Evolutionary conservation across 305 asterid genomes (phyloP).

Genomic region (Salvia sclarea): DNA sequence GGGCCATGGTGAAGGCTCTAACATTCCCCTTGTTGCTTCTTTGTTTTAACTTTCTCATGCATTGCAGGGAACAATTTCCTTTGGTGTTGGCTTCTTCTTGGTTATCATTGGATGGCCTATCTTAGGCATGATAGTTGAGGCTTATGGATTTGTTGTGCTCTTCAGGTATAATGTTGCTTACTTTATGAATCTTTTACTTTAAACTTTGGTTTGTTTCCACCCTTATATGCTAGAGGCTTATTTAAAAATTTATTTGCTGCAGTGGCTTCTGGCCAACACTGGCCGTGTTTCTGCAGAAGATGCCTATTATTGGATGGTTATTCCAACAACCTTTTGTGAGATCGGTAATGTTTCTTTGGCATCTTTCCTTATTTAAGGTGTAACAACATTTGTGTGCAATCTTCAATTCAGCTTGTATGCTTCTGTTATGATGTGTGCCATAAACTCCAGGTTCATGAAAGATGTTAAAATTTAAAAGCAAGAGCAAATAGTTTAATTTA

Average conservation of each 20-base stretch:
- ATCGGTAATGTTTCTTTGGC: conserved; percentile 55
- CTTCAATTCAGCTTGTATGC: not conserved
- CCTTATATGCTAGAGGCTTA: conserved; percentile 8
- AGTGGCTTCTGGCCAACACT: conserved; percentile 88
- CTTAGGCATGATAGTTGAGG: conserved; percentile 73
- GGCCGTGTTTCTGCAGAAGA: conserved; percentile 62
- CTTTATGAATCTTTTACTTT: conserved; percentile 3
- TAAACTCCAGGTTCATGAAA: not conserved
- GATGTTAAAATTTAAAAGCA: conserved; percentile 12
- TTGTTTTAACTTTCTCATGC: conserved; percentile 9
- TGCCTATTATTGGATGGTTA: conserved; percentile 74
- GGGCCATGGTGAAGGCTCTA: not conserved
- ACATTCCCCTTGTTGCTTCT: conserved; percentile 3
- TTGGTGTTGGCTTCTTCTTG: conserved; percentile 68
- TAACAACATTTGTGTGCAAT: not conserved
- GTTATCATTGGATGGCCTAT: conserved; percentile 77
- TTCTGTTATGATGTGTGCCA: not conserved
- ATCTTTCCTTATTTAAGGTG: not conserved
- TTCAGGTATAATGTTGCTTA: conserved; percentile 51
- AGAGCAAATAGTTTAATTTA: not conserved
- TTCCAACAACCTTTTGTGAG: conserved; percentile 67
- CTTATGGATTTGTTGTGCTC: conserved; percentile 71
- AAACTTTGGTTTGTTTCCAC: conserved; percentile 16
- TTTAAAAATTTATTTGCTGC: conserved; percentile 36
- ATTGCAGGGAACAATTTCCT: conserved; percentile 65